Percentiles rank a stretch among this genome's conserved stretches.
Conservation (phyloP, 495 filamentous ascomycete species). For the Penicillium desertorum region DNA sequence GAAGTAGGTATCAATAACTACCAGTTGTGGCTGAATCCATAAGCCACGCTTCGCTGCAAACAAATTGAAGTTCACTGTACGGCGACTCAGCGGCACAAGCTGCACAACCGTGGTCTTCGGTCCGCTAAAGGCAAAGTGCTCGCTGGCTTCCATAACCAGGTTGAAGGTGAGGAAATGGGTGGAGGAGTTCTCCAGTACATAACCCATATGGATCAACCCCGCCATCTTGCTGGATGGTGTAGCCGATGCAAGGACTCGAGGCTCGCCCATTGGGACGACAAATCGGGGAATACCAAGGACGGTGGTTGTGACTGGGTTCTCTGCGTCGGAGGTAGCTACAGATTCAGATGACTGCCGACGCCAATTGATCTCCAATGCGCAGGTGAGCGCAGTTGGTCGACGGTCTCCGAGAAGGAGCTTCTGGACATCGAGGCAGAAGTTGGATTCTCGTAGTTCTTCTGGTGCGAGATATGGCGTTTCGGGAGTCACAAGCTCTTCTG, state of each 20-base stretch:
- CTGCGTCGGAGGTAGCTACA: slow-evolving; percentile 7
- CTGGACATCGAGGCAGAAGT: slow-evolving; percentile 70
- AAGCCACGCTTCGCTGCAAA: slow-evolving; percentile 56
- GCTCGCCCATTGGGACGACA: slow-evolving; percentile 75
- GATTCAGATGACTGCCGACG: slow-evolving; percentile 44
- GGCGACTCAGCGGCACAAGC: slow-evolving; percentile 73
- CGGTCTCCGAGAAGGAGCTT: slow-evolving; percentile 80
- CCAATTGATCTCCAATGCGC: slow-evolving; percentile 79
- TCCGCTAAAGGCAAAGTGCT: slow-evolving; percentile 91
- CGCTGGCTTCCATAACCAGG: slow-evolving; percentile 84
- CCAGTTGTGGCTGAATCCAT: slow-evolving; percentile 71
- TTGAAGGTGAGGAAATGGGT: slow-evolving; percentile 91
- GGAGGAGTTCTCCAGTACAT: slow-evolving; percentile 91
- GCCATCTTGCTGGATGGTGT: slow-evolving; percentile 44
- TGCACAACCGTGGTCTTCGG: slow-evolving; percentile 75
- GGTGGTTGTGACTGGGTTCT: slow-evolving; percentile 31
- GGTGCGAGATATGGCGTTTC: slow-evolving; percentile 50
- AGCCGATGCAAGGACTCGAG: slow-evolving; percentile 75
- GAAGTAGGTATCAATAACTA: slow-evolving; percentile 84
- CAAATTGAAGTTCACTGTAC: slow-evolving; percentile 67
- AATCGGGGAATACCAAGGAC: slow-evolving; percentile 78
- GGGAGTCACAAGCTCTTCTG: slow-evolving; percentile 37
- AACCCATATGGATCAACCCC: slow-evolving; percentile 53
- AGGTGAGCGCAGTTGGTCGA: slow-evolving; percentile 64
- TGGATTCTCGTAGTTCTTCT: slow-evolving; percentile 62